These are phyloP conservation scores for Epicoccum nigrum DNA, from an alignment of 2,329 filamentous ascomycete genomes.

Conservation along the genomic window DNA sequence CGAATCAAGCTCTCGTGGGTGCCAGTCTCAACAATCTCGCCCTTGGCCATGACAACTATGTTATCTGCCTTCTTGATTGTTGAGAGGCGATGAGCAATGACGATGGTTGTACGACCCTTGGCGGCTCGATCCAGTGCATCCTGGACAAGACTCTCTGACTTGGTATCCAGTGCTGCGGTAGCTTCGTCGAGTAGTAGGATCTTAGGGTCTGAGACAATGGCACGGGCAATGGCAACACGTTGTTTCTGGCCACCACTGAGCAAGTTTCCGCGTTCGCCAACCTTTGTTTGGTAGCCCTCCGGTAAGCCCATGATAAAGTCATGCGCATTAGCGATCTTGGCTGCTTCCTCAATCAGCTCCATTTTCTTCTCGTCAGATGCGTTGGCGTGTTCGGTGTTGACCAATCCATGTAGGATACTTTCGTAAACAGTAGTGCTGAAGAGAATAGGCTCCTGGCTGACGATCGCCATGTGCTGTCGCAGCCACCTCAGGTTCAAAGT, in stretches of 20 bases:
- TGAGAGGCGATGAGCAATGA: slow-evolving; percentile 92
- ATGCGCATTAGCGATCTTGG: slow-evolving; percentile 90
- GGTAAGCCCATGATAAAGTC: slow-evolving; percentile 85
- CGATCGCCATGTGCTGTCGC: slow-evolving; percentile 87
- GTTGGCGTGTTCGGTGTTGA: slow-evolving; percentile 78
- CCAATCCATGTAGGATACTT: slow-evolving; percentile 89
- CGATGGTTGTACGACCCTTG: slow-evolving; percentile 88
- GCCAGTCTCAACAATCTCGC: slow-evolving; percentile 90
- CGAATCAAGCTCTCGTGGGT: slow-evolving; percentile 81
- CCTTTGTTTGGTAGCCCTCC: slow-evolving; percentile 89
- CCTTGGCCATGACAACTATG: slow-evolving; percentile 89
- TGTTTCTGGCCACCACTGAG: slow-evolving; percentile 96
- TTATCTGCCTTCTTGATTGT: slow-evolving; percentile 95
- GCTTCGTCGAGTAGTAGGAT: slow-evolving; percentile 93
- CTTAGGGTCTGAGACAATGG: slow-evolving; percentile 88
- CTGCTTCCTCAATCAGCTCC: slow-evolving; percentile 77
- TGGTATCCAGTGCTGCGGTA: slow-evolving; percentile 90
- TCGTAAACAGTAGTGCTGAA: slow-evolving; percentile 88
- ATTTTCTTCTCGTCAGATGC: slow-evolving; percentile 69
- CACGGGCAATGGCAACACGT: slow-evolving; percentile 90
- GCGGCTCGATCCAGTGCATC: slow-evolving; percentile 87
- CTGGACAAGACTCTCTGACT: slow-evolving; percentile 93
- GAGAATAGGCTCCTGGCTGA: slow-evolving; percentile 90
- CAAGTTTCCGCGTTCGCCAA: slow-evolving; percentile 93
- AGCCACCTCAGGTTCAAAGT: slow-evolving; percentile 88